Conservation (phyloP, 495 filamentous ascomycete species). For the Neurospora discreta region DNA sequence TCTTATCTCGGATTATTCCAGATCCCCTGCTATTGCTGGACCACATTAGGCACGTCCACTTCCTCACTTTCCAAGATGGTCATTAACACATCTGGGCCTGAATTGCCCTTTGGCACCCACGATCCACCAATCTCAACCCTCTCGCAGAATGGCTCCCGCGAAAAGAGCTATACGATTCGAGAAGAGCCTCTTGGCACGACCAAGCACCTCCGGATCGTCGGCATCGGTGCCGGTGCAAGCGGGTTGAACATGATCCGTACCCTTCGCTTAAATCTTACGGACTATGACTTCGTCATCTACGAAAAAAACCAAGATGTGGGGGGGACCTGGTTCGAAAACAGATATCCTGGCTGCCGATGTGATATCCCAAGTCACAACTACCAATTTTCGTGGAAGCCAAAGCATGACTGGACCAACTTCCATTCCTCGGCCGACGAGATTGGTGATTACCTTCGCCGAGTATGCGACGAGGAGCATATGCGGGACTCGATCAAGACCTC, state of each 20-base stretch:
- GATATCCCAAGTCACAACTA: slow-evolving; percentile 46
- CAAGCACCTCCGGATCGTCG: slow-evolving; percentile 35
- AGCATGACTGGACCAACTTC: slow-evolving; percentile 48
- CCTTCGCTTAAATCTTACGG: slow-evolving; percentile 27
- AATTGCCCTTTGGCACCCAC: neutral
- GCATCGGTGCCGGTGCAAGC: slow-evolving; percentile 39
- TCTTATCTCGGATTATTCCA: neutral
- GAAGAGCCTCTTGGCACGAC: slow-evolving; percentile 34
- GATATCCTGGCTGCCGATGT: slow-evolving; percentile 44
- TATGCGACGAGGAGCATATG: slow-evolving; percentile 47
- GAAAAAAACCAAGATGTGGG: slow-evolving; percentile 66
- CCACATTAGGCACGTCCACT: neutral
- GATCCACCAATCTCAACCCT: neutral
- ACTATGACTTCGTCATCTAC: slow-evolving; percentile 53
- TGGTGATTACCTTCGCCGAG: slow-evolving; percentile 41
- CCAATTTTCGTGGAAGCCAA: slow-evolving; percentile 44
- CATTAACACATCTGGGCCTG: slow-evolving; percentile 7
- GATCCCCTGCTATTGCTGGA: neutral
- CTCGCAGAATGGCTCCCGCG: slow-evolving; percentile 3
- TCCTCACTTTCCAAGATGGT: slow-evolving; percentile 2
- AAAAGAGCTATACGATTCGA: slow-evolving; percentile 21
- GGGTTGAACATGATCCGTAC: slow-evolving; percentile 37
- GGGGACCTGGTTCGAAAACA: slow-evolving; percentile 50
- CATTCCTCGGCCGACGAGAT: slow-evolving; percentile 50
- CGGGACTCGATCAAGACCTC: slow-evolving; percentile 35